Percentiles rank a stretch among this genome's conserved stretches.
Conservation (phyloP, 1,284 basidiomycete species). For the Irpex sp. region DNA sequence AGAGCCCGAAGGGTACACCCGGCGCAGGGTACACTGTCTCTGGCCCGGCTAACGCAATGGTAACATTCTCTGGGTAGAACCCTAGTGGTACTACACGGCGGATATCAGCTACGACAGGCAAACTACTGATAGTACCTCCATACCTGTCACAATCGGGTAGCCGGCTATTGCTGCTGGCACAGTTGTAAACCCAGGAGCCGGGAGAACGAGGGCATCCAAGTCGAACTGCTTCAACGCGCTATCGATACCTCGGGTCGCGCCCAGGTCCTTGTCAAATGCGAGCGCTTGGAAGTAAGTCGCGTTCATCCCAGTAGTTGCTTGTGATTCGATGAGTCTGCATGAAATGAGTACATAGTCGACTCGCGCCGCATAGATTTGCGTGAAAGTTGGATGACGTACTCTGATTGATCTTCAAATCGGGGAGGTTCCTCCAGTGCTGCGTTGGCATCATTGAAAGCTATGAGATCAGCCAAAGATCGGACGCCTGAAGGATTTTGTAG, state of each 20-base stretch:
- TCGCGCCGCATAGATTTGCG: too few relatives aligned
- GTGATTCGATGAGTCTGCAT: slow-evolving; percentile 14
- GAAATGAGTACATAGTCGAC: too few relatives aligned
- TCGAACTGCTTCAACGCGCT: slow-evolving; percentile 45
- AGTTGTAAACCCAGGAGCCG: slow-evolving; percentile 45
- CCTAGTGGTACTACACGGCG: slow-evolving; percentile 49
- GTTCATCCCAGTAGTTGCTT: slow-evolving; percentile 8
- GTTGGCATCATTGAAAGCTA: slow-evolving; percentile 50
- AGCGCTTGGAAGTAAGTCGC: slow-evolving; percentile 42
- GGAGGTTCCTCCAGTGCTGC: slow-evolving; percentile 45
- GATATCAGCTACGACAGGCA: neutral
- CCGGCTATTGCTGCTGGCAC: slow-evolving; percentile 52
- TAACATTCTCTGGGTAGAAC: slow-evolving; percentile 50
- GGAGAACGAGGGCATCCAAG: slow-evolving; percentile 57
- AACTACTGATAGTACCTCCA: neutral
- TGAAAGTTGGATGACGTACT: slow-evolving; percentile 21
- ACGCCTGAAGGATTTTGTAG: slow-evolving; percentile 51
- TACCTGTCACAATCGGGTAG: slow-evolving; percentile 57
- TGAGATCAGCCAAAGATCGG: slow-evolving; percentile 48
- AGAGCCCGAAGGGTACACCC: slow-evolving; percentile 59
- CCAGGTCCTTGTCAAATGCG: slow-evolving; percentile 47
- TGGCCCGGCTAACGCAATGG: slow-evolving; percentile 26
- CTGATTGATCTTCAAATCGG: slow-evolving; percentile 44
- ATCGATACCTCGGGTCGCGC: slow-evolving; percentile 54
- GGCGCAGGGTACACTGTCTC: slow-evolving; percentile 49